Percentiles rank a stretch among this genome's conserved stretches.
Evolutionary conservation across 2,329 filamentous ascomycete genomes (phyloP).

Genomic region (Aspergillus ustus): DNA sequence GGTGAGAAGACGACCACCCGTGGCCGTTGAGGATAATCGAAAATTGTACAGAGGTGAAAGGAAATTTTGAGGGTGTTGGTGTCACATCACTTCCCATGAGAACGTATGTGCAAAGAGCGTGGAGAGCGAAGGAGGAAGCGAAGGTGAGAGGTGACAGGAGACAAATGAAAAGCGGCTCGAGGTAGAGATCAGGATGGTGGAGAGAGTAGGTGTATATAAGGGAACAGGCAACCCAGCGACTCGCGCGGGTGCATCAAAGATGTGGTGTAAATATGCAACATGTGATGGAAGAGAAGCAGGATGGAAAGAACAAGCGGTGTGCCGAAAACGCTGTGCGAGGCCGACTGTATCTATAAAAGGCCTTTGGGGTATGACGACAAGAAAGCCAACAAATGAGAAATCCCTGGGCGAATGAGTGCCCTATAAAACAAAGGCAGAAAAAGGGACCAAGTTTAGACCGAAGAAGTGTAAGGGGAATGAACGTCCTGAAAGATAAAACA

Average conservation of each 20-base stretch:
- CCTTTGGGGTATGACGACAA: conserved; percentile 46
- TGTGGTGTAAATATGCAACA: conserved; percentile 27
- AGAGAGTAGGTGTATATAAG: conserved; percentile 23
- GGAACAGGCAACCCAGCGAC: conserved; percentile 35
- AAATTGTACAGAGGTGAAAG: conserved; percentile 25
- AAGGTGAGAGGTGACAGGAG: conserved; percentile 15
- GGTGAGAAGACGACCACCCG: conserved; percentile 27
- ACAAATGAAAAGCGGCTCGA: conserved; percentile 30
- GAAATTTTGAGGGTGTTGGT: conserved; percentile 12
- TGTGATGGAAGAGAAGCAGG: conserved; percentile 20
- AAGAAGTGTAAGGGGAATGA: conserved; percentile 27
- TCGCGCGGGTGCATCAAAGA: conserved; percentile 38
- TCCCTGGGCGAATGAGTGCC: conserved; percentile 29
- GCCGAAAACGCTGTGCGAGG: conserved; percentile 38
- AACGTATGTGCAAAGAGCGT: conserved; percentile 26
- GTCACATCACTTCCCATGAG: conserved; percentile 16
- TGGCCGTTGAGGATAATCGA: conserved; percentile 29
- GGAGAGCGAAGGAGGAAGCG: conserved; percentile 24
- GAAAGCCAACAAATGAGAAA: conserved; percentile 31
- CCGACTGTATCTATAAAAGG: conserved; percentile 43
- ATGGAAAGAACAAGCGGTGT: conserved; percentile 29
- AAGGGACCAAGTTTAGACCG: conserved; percentile 19
- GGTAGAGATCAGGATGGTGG: conserved; percentile 16
- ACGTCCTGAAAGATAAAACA: conserved; percentile 28
- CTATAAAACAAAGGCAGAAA: conserved; percentile 27